Percentiles rank a stretch among this genome's conserved stretches.
phyloP scores from a whole-genome alignment of 2,329 filamentous ascomycete species.

The Sordariomycetes sp. region DNA sequence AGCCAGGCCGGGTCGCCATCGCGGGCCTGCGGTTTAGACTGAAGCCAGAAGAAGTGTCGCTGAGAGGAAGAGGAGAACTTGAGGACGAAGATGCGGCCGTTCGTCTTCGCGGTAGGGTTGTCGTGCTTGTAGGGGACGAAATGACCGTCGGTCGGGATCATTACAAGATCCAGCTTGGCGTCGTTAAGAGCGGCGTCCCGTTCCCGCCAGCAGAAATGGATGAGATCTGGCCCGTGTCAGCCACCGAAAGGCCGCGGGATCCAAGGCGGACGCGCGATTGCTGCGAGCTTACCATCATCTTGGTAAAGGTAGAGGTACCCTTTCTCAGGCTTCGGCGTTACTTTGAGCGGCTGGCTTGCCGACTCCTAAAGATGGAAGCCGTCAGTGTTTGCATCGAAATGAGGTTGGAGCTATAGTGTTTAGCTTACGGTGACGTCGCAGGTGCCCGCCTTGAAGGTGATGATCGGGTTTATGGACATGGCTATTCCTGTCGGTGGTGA shows the following conservation, averaged over 20 bases:
- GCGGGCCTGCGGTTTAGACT: conserved; percentile 72
- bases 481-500: conserved; percentile 3
- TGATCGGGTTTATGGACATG: conserved; percentile 79
- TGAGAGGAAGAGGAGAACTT: conserved; percentile 91
- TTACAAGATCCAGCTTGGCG: conserved; percentile 80
- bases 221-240: conserved; percentile 48
- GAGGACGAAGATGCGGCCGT: conserved; percentile 84
- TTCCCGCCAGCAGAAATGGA: conserved; percentile 96
- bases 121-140: conserved; percentile 68
- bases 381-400: conserved; percentile 1
- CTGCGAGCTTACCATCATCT: conserved; percentile 60
- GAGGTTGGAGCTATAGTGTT: neutral
- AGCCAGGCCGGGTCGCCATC: conserved; percentile 65
- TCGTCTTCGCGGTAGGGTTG: conserved; percentile 53
- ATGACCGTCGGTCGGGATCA: conserved; percentile 81
- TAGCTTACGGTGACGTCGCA: conserved; percentile 70
- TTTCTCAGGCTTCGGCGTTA: conserved; percentile 60
- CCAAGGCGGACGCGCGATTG: neutral
- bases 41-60: conserved; percentile 91
- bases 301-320: conserved; percentile 89
- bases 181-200: conserved; percentile 59
- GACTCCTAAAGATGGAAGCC: conserved; percentile 3
- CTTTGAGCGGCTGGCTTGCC: conserved; percentile 50
- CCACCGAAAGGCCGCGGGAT: neutral
- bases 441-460: conserved; percentile 92